Base-by-base conservation (phyloP, 441 rosid species). In the Macaranga tanarius region DNA sequence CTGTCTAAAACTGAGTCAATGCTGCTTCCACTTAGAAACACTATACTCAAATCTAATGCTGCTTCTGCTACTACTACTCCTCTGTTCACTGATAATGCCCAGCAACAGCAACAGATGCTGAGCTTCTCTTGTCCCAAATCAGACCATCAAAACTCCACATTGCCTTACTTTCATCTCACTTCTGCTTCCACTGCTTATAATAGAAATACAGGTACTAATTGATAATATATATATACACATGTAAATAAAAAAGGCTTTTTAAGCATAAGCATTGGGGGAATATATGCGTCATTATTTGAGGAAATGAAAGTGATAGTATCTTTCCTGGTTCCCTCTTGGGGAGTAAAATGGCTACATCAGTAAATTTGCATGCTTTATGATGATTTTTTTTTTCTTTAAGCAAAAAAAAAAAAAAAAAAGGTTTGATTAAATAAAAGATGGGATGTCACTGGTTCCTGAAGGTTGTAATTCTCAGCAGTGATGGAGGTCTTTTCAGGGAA, bases 81-180 rank as follows among this genome's bases (percentile, higher is more conserved):
- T 47, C 60, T 82, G 70, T 80, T 79, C 67, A 54, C 80, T 77
- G 86, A 79, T 31, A 83, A 77, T 54, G 86, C 80, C 48, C 85
- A 82, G 26, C 84, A 84, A 13, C 88, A 80, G 62, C 90, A 86
- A 70, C 90, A 86, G 72, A 88, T 89, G 92, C 87, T 88, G 52
- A 86, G 89, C 79, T 91, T 89, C 81, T 84, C 95, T 71, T 79
- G 76, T 67, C 87, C 94, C 64, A 88, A 89, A 83, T 71, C 90
- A 77, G 88, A 85, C 38, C 64, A 75, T 71, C 85, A 67, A 45
- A 76, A 76, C 73, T 72, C 75, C 58, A 45, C 83, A 73, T 80
- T 86, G 38, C 76, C 85, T 69, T 81, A 77, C 78, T 82, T 75
- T 76, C 82, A 79, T 72, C 85, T 81, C 70, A 34, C 80, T 52